Conservation (phyloP, 75 land plant species). For the Pinus tabuliformis region DNA sequence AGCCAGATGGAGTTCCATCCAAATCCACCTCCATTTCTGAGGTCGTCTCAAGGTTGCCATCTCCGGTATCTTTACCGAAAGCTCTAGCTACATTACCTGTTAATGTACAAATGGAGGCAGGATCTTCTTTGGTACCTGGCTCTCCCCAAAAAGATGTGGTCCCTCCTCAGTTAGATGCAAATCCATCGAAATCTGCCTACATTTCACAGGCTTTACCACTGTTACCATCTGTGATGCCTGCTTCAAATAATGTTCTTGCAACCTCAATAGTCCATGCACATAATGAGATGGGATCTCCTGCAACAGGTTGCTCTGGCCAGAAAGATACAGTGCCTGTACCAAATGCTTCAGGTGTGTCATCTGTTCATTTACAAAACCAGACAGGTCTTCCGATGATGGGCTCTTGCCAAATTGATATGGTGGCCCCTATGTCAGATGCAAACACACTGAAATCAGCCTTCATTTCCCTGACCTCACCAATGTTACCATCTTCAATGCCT, state of each 20-base stretch:
- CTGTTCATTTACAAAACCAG: background rate
- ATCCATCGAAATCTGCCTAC: background rate
- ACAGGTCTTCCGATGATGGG: background rate
- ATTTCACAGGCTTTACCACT: background rate
- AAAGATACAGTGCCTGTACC: background rate
- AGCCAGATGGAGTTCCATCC: background rate
- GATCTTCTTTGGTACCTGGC: background rate
- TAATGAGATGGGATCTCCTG: conserved; percentile 2
- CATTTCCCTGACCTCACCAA: background rate
- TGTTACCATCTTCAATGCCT: background rate
- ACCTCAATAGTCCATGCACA: background rate
- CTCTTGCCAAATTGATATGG: background rate
- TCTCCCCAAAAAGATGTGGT: background rate
- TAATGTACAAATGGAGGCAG: background rate
- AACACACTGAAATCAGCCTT: background rate
- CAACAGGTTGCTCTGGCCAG: background rate
- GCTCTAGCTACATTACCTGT: conserved; percentile 2
- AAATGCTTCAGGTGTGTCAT: background rate
- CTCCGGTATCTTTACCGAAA: background rate
- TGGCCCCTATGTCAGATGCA: background rate
- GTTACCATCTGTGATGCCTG: background rate
- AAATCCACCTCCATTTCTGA: conserved; percentile 1
- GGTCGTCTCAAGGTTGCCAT: background rate
- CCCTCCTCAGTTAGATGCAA: conserved; percentile 1
- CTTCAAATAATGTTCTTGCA: background rate